Conservation (phyloP, 352 stramenopile genomes). For the Globisporangium perplexum region DNA sequence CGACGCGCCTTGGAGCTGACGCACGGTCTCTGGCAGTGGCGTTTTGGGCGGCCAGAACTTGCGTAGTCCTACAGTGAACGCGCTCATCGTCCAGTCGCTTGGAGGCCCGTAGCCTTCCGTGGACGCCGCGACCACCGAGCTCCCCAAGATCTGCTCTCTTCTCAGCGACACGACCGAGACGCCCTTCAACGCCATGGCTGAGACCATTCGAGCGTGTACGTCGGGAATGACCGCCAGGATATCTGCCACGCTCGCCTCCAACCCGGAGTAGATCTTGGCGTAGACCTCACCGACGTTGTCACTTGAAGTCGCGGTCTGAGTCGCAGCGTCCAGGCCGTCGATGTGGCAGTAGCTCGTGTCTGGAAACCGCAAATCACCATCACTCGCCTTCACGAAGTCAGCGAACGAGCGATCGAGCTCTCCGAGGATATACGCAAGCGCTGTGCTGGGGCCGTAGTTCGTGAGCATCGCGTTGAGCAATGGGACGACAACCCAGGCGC, state of each 20-base stretch:
- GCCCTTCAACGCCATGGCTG: constrained; percentile 11
- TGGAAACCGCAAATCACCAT: constrained; percentile 34
- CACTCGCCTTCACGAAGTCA: constrained; percentile 21
- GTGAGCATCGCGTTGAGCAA: constrained; percentile 27
- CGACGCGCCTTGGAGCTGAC: constrained; percentile 18
- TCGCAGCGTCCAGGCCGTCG: constrained; percentile 11
- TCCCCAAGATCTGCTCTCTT: constrained; percentile 21
- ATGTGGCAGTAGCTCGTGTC: constrained; percentile 27
- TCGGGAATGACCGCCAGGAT: constrained; percentile 21
- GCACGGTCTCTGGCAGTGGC: constrained; percentile 15
- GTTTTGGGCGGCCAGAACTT: constrained; percentile 45
- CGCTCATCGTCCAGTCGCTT: constrained; percentile 19
- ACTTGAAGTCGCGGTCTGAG: constrained; percentile 1
- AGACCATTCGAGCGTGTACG: constrained; percentile 12
- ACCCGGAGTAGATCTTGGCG: constrained; percentile 28
- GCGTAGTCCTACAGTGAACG: constrained; percentile 23
- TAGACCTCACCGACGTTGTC: constrained; percentile 27
- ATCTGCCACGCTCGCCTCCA: constrained; percentile 18
- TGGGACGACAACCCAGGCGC: constrained; percentile 29
- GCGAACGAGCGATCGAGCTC: constrained; percentile 27
- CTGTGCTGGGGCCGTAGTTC: constrained; percentile 15
- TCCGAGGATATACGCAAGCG: constrained; percentile 12
- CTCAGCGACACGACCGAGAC: constrained; percentile 12
- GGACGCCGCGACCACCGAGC: constrained; percentile 15
- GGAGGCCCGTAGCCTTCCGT: constrained; percentile 23